Conservation (phyloP, 495 filamentous ascomycete species). For the Penicillium longicatenatum region DNA sequence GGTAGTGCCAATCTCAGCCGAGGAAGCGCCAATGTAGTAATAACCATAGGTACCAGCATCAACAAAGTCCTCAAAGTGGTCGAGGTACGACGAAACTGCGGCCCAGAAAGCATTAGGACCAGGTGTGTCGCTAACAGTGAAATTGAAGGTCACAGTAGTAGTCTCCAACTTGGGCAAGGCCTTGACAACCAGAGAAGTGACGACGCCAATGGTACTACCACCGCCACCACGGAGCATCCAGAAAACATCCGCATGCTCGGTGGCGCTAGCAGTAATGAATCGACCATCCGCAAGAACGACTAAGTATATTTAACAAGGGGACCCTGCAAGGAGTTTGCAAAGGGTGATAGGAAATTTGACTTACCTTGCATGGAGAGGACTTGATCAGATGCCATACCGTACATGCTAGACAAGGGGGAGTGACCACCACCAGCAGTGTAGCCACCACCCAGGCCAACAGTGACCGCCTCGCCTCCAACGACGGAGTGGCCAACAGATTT, state of each 20-base stretch:
- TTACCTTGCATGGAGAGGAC: conserved; percentile 37
- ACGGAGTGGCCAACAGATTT: conserved; percentile 10
- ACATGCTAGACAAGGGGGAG: conserved; percentile 13
- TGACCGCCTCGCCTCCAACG: conserved; percentile 11
- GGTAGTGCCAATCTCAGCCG: conserved; percentile 8
- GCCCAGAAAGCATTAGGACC: conserved; percentile 18
- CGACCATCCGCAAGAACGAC: conserved; percentile 32
- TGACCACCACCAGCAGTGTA: conserved; percentile 45
- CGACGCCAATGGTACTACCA: conserved; percentile 45
- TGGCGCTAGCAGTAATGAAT: conserved; percentile 47
- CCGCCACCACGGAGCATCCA: conserved; percentile 46
- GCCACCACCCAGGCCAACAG: conserved; percentile 36
- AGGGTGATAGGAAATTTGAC: not conserved
- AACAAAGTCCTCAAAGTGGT: conserved; percentile 17
- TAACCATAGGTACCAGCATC: conserved; percentile 19
- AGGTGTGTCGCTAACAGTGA: conserved; percentile 13
- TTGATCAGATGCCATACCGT: conserved; percentile 31
- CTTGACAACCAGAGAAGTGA: conserved; percentile 17
- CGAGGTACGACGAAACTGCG: conserved; percentile 13
- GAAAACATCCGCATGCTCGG: conserved; percentile 55
- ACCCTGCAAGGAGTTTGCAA: not conserved
- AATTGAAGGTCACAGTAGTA: conserved; percentile 18
- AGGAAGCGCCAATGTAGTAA: conserved; percentile 12
- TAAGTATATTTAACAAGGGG: not conserved
- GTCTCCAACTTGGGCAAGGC: conserved; percentile 12